Base-by-base conservation (phyloP, 257 asterid genomes). In the Salvia rosmarinus region DNA sequence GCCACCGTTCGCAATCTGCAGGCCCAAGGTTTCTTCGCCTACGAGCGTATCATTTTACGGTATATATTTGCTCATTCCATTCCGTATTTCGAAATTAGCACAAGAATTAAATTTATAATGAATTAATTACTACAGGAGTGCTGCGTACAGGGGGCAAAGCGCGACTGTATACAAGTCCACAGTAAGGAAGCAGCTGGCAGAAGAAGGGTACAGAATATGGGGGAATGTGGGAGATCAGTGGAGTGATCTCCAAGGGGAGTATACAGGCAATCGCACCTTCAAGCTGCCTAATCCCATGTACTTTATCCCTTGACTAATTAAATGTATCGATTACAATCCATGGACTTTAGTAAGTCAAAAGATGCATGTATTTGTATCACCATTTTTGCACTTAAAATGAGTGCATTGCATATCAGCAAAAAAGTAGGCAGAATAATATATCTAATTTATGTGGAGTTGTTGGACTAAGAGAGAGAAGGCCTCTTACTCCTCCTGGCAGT, bases 251-350 rank as follows among this genome's bases (percentile, higher is more conserved):
- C 84, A 74, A 54, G 92, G 89, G 51, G 85, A 84, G 1, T 67
- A 34, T 65, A 60, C 56, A 0, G 92, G 92, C 43, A 76, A 79
- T 42, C 87, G 86, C 61, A 81, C 89, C 60, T 86, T 86, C 57
- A 84, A 86, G 74, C 82, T 86, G 21, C 89, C 92, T 35, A 86
- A 86, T 79, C 89, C 89, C 17, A 84, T 84, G 89, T 86, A 86
- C 75, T 82, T 84, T 65, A 77, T 88, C 71, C 95, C 95, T 56
- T 88, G 54, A 39, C 9, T 39, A 7, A 37, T 37, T 37, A 37
- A 7, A 37, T 37, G 3, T 25, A 3, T 25, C 30, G 3, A 25
- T 25, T 25, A 25, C 2, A 1, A 25, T 49, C 25, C 62, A 55
- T 51, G 17, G 30, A 19, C 30, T 51, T 51, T 51, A 50, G 3